phyloP scores from a whole-genome alignment of 495 filamentous ascomycete genomes.

The Trichoderma asperelloides region DNA sequence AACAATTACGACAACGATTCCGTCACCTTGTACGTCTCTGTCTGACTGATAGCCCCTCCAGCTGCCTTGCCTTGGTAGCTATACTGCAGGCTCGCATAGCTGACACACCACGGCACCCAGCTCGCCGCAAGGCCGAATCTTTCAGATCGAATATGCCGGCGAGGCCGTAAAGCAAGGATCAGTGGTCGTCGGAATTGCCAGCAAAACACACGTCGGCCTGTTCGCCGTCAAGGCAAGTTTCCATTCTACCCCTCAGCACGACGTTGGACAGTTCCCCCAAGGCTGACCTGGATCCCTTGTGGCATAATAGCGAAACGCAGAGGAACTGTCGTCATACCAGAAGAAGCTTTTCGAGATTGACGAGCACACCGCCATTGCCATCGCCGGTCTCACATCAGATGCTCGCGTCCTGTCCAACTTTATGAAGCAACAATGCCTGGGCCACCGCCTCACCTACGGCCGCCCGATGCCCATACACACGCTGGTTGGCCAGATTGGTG shows the following conservation, averaged over 20 bases:
- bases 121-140: slow-evolving; percentile 98
- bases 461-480: slow-evolving; percentile 82
- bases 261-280: not conserved
- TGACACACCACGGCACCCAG: slow-evolving; percentile 32
- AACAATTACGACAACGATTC: slow-evolving; percentile 99
- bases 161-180: slow-evolving; percentile 99
- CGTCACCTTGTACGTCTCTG: slow-evolving; percentile 82
- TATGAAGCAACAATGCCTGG: slow-evolving; percentile 98
- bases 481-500: slow-evolving; percentile 81
- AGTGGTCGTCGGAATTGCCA: slow-evolving; percentile 90
- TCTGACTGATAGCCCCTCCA: slow-evolving; percentile 7
- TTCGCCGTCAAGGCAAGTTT: slow-evolving; percentile 83
- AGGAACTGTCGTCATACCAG: slow-evolving; percentile 99
- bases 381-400: slow-evolving; percentile 95
- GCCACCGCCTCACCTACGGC: slow-evolving; percentile 89
- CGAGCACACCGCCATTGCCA: slow-evolving; percentile 87
- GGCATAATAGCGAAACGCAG: slow-evolving; percentile 75
- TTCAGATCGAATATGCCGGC: slow-evolving; percentile 97
- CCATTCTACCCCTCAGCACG: slow-evolving; percentile 6
- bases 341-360: slow-evolving; percentile 98
- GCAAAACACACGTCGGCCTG: slow-evolving; percentile 95
- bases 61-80: not conserved
- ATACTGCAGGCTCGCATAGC: slow-evolving; percentile 13
- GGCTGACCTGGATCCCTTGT: slow-evolving; percentile 11
- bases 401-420: slow-evolving; percentile 99